Conservation (phyloP, 805 yeast species). For the Saturnispora gosingensis region DNA sequence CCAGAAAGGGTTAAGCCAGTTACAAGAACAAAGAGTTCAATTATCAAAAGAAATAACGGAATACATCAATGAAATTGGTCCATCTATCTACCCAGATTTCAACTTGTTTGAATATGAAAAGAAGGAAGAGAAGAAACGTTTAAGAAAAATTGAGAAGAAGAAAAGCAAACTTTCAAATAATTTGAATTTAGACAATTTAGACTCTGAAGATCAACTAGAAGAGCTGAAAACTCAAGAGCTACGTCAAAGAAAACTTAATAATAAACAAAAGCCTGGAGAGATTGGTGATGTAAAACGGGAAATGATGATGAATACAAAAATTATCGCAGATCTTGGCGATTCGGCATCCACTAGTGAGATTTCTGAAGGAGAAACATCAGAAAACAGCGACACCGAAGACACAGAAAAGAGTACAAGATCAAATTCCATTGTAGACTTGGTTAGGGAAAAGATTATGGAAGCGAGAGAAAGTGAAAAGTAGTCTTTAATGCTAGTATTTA, state of each 20-base stretch:
- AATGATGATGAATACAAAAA: slow-evolving; percentile 41
- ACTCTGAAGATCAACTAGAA: slow-evolving; percentile 40
- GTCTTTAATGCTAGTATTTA: neutral
- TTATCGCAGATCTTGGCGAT: slow-evolving; percentile 39
- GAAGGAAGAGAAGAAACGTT: slow-evolving; percentile 26
- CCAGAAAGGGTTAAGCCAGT: slow-evolving; percentile 45
- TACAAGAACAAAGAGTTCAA: slow-evolving; percentile 52
- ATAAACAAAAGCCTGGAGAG: slow-evolving; percentile 16
- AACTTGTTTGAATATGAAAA: slow-evolving; percentile 43
- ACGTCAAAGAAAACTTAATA: slow-evolving; percentile 33
- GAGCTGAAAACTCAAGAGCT: slow-evolving; percentile 40
- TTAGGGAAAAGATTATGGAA: slow-evolving; percentile 2
- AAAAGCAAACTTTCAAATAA: slow-evolving; percentile 9
- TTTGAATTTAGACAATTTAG: slow-evolving; percentile 11
- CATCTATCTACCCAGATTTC: slow-evolving; percentile 80
- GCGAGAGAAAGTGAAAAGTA: neutral
- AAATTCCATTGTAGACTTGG: slow-evolving; percentile 1
- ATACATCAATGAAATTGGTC: slow-evolving; percentile 72
- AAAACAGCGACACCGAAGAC: slow-evolving; percentile 5
- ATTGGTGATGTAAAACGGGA: slow-evolving; percentile 19
- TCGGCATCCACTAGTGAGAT: slow-evolving; percentile 24
- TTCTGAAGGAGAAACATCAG: slow-evolving; percentile 23
- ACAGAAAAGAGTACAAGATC: too few species aligned
- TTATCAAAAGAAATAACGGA: slow-evolving; percentile 70
- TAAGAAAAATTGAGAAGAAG: slow-evolving; percentile 20